Evolutionary conservation across 106 monocot genomes (phyloP), one percentile per base, ranked within the genome.

Genomic region (Agapanthus africanus): DNA sequence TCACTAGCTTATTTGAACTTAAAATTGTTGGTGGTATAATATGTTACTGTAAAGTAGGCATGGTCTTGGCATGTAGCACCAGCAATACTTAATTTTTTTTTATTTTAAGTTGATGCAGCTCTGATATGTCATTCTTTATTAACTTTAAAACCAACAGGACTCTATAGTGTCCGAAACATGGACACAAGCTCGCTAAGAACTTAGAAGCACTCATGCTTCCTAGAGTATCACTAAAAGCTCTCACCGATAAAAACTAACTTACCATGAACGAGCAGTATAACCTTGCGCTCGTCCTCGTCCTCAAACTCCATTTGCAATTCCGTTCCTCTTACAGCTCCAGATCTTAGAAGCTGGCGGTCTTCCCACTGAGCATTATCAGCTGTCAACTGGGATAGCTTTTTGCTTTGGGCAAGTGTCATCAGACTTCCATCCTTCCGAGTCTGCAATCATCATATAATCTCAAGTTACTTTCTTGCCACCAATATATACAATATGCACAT

Each of bases 331-430:
- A 95, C 95, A 73, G 95, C 95, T 75, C 95, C 95, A 54, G 95
- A 95, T 68, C 95, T 79, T 72, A 95, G 75, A 54, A 95, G 84
- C 38, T 95, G 95, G 50, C 95, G 79, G 67, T 95, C 95, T 69
- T 95, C 95, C 95, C 95, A 95, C 67, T 95, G 95, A 46, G 95
- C 95, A 84, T 95, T 95, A 73, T 95, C 95, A 71, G 91, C 88
- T 40, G 95, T 91, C 64, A 91, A 71, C 70, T 95, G 95, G 70
- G 95, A 95, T 37, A 95, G 35, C 73, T 95, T 95, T 54, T 89
- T 95, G 60, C 95, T 95, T 69, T 95, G 95, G 19, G 95, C 81
- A 75, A 95, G 83, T 4, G 95, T 91, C 95, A 95, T 95, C 71
- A 81, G 34, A 41, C 75, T 84, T 52, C 95, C 95, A 84, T 95